A percentile compares a stretch with the other conserved stretches of the same genome.
These are phyloP conservation scores for Penicillium subrubescens DNA, from an alignment of 495 filamentous ascomycete genomes.

Conservation along the genomic window DNA sequence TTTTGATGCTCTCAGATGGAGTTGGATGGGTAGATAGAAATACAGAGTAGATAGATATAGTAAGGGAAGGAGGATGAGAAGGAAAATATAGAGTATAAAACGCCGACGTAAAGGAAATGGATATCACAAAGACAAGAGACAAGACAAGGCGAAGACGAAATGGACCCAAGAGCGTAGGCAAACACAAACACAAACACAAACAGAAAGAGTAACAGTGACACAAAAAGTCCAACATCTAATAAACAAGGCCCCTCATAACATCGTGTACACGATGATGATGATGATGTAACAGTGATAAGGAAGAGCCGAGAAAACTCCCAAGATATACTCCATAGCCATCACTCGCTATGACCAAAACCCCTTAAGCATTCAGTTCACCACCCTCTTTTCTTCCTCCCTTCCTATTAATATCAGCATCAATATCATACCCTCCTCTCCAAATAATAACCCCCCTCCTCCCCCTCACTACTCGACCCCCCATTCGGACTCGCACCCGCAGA, in stretches of 20 bases:
- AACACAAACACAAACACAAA: not conserved
- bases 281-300: not conserved
- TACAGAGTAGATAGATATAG: constrained; percentile 11
- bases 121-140: not conserved
- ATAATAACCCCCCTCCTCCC: not conserved
- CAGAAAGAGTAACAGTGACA: too few relatives aligned
- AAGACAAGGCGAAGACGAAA: not conserved
- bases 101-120: not conserved
- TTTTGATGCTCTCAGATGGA: too few relatives aligned
- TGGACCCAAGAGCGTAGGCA: not conserved
- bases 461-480: not conserved
- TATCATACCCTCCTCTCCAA: constrained; percentile 3
- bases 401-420: not conserved
- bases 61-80: constrained; percentile 11
- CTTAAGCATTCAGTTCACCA: not conserved
- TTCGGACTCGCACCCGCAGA: not conserved
- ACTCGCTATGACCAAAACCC: not conserved
- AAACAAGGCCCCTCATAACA: not conserved
- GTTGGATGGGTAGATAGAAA: not conserved
- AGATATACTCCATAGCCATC: not conserved
- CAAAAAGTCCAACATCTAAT: not conserved
- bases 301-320: not conserved
- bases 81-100: not conserved
- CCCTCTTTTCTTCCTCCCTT: not conserved
- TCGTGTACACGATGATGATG: not conserved